A percentile compares a stretch with the other conserved stretches of the same genome.
These are phyloP conservation scores for Zygosaccharomyces pseudobailii DNA, from an alignment of 1,139 yeast species.

Conservation along the genomic window DNA sequence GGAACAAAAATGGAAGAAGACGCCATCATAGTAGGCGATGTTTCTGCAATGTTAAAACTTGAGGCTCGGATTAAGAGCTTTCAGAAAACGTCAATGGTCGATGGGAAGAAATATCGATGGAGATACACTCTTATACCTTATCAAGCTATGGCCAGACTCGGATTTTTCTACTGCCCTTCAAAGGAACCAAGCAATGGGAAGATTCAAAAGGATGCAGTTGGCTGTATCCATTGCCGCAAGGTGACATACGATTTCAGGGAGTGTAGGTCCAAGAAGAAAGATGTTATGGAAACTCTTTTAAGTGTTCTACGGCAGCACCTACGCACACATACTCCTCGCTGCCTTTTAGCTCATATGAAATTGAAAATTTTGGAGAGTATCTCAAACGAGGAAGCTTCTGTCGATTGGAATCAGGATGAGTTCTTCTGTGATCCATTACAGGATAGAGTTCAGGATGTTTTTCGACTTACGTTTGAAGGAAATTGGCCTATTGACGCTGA, in stretches of 20 bases:
- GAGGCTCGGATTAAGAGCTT: constrained; percentile 35
- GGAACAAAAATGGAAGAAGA: neutral
- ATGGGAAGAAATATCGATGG: constrained; percentile 35
- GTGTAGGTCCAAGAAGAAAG: constrained; percentile 24
- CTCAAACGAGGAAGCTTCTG: constrained; percentile 9
- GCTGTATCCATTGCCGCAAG: constrained; percentile 59
- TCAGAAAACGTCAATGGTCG: constrained; percentile 26
- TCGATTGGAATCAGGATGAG: constrained; percentile 20
- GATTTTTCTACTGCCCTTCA: constrained; percentile 63
- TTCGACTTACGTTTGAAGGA: constrained; percentile 16
- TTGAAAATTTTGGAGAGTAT: constrained; percentile 8
- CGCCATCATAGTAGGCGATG: constrained; percentile 1
- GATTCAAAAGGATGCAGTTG: constrained; percentile 43
- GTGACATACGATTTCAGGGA: constrained; percentile 26
- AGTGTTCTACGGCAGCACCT: constrained; percentile 25
- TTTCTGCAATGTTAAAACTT: constrained; percentile 6
- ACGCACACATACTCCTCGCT: constrained; percentile 3
- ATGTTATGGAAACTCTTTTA: constrained; percentile 21
- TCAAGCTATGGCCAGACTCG: constrained; percentile 53
- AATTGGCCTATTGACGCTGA: constrained; percentile 13
- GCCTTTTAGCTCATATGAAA: constrained; percentile 14
- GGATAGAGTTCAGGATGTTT: constrained; percentile 10
- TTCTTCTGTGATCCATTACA: constrained; percentile 19
- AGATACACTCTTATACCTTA: constrained; percentile 38
- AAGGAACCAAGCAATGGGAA: constrained; percentile 10